Evolutionary conservation across 139 green algal genomes (phyloP).

Genomic region (Chlorella sp.): DNA sequence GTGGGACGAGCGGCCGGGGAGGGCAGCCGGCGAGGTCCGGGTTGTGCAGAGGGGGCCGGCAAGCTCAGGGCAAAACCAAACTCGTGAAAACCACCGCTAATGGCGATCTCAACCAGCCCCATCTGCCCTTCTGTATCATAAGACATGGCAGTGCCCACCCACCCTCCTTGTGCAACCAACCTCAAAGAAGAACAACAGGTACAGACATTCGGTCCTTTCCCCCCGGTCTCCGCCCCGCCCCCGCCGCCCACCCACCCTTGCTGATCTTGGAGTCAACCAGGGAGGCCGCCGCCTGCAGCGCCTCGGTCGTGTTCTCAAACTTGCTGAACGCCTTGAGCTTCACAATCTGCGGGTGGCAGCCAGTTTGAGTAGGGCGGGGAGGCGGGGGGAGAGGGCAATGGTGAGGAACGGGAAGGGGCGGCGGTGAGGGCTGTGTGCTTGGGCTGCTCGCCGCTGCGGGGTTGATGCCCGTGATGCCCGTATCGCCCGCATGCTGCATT

Average conservation of each 20-base stretch:
- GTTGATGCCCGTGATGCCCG: too few species aligned
- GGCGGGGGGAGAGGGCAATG: background rate
- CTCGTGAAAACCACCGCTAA: too few species aligned
- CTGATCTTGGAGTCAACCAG: constrained; percentile 96
- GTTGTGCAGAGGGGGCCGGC: too few species aligned
- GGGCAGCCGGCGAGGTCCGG: background rate
- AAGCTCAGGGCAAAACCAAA: too few species aligned
- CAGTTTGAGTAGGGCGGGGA: constrained; percentile 36
- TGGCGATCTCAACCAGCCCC: too few species aligned
- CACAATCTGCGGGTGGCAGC: constrained; percentile 65
- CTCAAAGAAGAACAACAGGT: background rate
- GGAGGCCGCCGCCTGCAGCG: constrained; percentile 90
- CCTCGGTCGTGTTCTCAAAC: constrained; percentile 98
- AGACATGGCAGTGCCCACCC: too few species aligned
- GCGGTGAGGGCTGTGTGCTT: background rate
- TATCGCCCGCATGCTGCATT: too few species aligned
- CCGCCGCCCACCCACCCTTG: constrained; percentile 76
- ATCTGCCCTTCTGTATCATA: too few species aligned
- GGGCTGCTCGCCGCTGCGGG: too few species aligned
- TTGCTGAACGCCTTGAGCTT: constrained; percentile 98
- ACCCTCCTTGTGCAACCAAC: background rate
- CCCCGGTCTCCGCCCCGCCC: too few species aligned
- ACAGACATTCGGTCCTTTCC: background rate
- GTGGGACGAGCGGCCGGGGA: background rate
- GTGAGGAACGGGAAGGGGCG: background rate